Conservation (phyloP, 73 alveolate genomes). For the Tetrahymena malaccensis region DNA sequence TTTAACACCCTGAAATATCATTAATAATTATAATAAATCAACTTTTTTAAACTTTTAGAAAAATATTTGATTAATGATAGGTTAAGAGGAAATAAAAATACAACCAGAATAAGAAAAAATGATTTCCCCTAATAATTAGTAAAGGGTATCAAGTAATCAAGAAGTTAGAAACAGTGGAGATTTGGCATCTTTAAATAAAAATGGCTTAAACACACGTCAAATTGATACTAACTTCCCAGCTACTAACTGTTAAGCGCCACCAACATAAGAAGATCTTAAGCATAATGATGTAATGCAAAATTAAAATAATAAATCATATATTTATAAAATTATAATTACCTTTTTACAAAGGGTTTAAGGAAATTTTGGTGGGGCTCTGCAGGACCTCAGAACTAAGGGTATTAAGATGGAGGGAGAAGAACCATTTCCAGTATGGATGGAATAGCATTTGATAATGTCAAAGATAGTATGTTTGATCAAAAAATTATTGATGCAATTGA, state of each 20-base stretch:
- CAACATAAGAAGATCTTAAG: neutral
- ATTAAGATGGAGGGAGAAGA: neutral
- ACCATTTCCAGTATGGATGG: neutral
- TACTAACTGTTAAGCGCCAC: neutral
- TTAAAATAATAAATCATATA: neutral
- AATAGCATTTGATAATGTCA: neutral
- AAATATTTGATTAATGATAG: neutral
- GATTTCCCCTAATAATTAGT: neutral
- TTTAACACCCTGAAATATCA: neutral
- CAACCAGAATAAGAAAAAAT: neutral
- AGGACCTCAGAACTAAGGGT: neutral
- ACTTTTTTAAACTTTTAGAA: neutral
- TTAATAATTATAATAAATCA: too few species aligned
- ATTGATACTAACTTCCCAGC: neutral
- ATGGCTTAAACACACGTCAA: neutral
- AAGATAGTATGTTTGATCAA: neutral
- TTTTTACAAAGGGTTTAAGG: neutral
- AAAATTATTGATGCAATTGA: neutral
- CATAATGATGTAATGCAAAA: neutral
- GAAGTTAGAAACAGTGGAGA: neutral
- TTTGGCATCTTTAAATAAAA: neutral
- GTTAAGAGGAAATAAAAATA: neutral
- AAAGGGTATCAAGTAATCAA: neutral
- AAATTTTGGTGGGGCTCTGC: neutral
- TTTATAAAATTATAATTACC: neutral